These are phyloP conservation scores for Marsdenia floribunda DNA, from an alignment of 257 asterid species.

Conservation along the genomic window DNA sequence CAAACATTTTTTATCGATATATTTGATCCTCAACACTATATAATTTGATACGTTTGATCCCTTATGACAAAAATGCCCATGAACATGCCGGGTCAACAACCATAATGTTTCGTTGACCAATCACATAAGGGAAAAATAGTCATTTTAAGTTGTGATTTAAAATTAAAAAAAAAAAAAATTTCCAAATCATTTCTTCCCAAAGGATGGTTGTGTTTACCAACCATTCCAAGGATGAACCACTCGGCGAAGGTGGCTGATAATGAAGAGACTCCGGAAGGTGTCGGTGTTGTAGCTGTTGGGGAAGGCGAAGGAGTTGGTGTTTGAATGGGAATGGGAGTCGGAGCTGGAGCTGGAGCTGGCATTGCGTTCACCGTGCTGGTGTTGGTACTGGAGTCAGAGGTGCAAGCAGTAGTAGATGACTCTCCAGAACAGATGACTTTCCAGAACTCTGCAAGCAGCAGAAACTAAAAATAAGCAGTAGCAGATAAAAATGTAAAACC, in stretches of 20 bases:
- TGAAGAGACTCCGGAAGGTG: slow-evolving; percentile 19
- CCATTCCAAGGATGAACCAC: too few relatives aligned
- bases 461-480: slow-evolving; percentile 3
- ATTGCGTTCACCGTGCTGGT: slow-evolving; percentile 9
- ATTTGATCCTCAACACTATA: too few relatives aligned
- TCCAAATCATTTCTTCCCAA: too few relatives aligned
- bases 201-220: too few relatives aligned
- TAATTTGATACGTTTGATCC: too few relatives aligned
- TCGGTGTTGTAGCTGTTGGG: slow-evolving; percentile 19
- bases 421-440: slow-evolving; percentile 90
- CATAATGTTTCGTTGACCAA: too few relatives aligned
- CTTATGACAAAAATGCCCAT: too few relatives aligned
- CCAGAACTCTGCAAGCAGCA: slow-evolving; percentile 76
- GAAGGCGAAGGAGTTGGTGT: slow-evolving; percentile 20
- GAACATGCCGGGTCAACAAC: too few relatives aligned
- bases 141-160: too few relatives aligned
- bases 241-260: slow-evolving; percentile 21
- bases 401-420: slow-evolving; percentile 24
- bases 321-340: slow-evolving; percentile 14
- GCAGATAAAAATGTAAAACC: background rate
- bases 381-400: background rate
- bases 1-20: too few relatives aligned
- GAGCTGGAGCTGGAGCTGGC: slow-evolving; percentile 29
- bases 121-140: too few relatives aligned
- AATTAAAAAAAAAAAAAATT: too few relatives aligned